These are phyloP conservation scores for Trichoderma koningii DNA, from an alignment of 2,329 filamentous ascomycete genomes.

Conservation along the genomic window DNA sequence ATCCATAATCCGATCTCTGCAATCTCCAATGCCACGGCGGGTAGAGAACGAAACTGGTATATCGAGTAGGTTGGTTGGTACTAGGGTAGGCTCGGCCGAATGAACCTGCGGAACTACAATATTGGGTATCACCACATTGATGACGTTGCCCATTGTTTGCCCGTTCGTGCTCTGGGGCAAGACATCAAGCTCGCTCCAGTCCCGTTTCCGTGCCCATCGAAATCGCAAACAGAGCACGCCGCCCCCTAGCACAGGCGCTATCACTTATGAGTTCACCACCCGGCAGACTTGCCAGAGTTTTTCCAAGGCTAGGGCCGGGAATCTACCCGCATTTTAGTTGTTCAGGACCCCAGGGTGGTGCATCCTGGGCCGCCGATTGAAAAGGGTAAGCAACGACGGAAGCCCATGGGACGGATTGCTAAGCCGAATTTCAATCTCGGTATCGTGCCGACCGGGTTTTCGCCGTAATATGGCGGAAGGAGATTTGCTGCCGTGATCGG, in stretches of 20 bases:
- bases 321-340: constrained; percentile 23
- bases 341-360: background rate
- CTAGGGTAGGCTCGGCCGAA: no score
- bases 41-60: no score
- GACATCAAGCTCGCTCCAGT: background rate
- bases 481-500: background rate
- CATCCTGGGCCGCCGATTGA: no score
- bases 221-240: constrained; percentile 1
- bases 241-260: constrained; percentile 16
- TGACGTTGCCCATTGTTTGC: no score
- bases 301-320: constrained; percentile 21
- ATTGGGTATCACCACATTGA: no score
- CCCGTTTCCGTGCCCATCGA: background rate
- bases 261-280: background rate
- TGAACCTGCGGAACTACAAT: no score
- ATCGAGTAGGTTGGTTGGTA: no score
- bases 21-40: no score
- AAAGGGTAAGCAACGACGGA: background rate
- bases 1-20: no score
- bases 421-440: background rate
- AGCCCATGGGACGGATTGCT: background rate
- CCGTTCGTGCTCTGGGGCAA: no score
- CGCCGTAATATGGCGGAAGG: background rate
- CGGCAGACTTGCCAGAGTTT: constrained; percentile 10
- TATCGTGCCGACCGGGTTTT: background rate